Percentiles rank a stretch among this genome's conserved stretches.
These are phyloP conservation scores for Hymenoscyphus salicellus DNA, from an alignment of 2,329 filamentous ascomycete species.

Conservation along the genomic window DNA sequence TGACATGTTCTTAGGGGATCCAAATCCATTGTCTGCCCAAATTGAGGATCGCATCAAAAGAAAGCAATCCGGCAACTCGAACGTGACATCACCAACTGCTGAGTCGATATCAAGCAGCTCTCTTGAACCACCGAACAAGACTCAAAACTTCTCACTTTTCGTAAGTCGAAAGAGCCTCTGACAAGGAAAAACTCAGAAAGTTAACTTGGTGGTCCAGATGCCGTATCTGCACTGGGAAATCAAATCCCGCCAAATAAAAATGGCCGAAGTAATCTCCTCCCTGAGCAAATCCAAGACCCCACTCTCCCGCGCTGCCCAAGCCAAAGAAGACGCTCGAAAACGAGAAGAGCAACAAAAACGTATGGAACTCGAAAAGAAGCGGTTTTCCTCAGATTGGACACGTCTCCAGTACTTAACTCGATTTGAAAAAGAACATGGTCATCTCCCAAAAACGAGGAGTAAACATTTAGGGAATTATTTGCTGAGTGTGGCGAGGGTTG, in stretches of 20 bases:
- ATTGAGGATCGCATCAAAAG: neutral
- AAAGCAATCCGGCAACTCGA: neutral
- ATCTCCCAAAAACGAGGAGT: constrained; percentile 6
- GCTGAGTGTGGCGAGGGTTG: constrained; percentile 14
- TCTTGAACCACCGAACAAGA: neutral
- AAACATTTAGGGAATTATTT: constrained; percentile 20
- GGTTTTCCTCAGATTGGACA: constrained; percentile 5
- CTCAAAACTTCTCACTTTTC: neutral
- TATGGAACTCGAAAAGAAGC: neutral
- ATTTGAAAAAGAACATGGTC: neutral
- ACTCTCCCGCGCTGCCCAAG: neutral
- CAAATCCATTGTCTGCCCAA: neutral
- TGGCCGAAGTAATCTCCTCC: constrained; percentile 22
- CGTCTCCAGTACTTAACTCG: neutral
- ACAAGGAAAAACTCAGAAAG: neutral
- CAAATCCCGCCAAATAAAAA: constrained; percentile 16
- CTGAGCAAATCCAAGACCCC: neutral
- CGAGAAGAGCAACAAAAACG: constrained; percentile 3
- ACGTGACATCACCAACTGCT: neutral
- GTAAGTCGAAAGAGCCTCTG: neutral
- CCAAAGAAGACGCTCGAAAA: neutral
- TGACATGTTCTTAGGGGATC: neutral
- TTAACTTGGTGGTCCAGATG: constrained; percentile 11
- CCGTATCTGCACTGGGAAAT: constrained; percentile 35
- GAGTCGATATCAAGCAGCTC: neutral